These are phyloP conservation scores for Lithocarpus polystachyus DNA, from an alignment of 306 rosid species.

Conservation along the genomic window DNA sequence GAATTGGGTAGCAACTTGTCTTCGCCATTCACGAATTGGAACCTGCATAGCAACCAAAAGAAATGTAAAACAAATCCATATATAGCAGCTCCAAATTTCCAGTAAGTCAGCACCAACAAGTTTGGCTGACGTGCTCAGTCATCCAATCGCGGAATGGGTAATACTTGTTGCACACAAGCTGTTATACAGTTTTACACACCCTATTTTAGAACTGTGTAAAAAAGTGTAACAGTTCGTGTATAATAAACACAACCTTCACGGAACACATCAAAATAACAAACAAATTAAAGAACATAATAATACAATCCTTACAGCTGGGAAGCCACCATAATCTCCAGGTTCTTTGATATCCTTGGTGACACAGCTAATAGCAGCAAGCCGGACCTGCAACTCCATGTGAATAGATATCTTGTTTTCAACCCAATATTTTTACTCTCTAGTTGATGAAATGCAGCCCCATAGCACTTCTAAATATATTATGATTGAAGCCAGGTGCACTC, in stretches of 20 bases:
- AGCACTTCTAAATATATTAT: neutral
- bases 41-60: conserved; percentile 43
- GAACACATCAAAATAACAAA: neutral
- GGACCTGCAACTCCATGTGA: conserved; percentile 48
- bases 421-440: conserved; percentile 7
- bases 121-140: neutral
- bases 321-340: conserved; percentile 89
- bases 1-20: conserved; percentile 56
- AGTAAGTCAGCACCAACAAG: neutral
- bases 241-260: no score
- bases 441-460: conserved; percentile 8
- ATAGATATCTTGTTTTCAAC: conserved; percentile 26
- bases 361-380: conserved; percentile 80
- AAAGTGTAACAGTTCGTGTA: no score
- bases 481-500: neutral
- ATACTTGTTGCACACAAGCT: no score
- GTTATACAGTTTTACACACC: no score
- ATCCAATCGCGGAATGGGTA: neutral
- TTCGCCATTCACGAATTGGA: conserved; percentile 66
- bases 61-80: conserved; percentile 6
- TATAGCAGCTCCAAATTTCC: neutral
- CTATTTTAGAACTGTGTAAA: no score
- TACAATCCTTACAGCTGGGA: conserved; percentile 60
- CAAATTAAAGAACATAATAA: neutral
- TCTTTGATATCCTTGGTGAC: conserved; percentile 79